phyloP scores from a whole-genome alignment of 2,329 filamentous ascomycete genomes.

The Curvularia lunata region DNA sequence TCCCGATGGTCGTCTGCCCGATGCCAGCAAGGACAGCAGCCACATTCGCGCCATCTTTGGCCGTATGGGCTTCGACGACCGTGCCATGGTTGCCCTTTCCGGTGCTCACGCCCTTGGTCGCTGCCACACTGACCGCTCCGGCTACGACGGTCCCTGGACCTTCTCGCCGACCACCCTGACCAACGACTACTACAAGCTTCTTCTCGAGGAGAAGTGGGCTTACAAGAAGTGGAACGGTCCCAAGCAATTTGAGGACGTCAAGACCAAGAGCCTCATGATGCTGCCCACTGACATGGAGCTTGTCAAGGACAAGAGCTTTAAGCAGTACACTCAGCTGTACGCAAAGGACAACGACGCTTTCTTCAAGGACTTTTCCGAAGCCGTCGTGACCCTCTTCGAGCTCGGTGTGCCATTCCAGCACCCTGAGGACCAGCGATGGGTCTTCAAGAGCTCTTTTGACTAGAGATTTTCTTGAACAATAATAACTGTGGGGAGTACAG shows the following conservation, averaged over 20 bases:
- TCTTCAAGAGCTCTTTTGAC: constrained; percentile 55
- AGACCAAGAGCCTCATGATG: constrained; percentile 93
- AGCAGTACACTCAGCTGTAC: constrained; percentile 80
- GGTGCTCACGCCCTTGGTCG: constrained; percentile 83
- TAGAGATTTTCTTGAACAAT: constrained; percentile 20
- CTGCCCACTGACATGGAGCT: constrained; percentile 89
- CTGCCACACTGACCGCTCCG: constrained; percentile 87
- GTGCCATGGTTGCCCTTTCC: constrained; percentile 91
- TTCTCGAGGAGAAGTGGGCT: constrained; percentile 91
- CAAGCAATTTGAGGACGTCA: constrained; percentile 87
- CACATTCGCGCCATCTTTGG: constrained; percentile 92
- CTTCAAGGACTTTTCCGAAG: constrained; percentile 89
- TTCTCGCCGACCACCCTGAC: constrained; percentile 81
- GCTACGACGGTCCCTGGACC: constrained; percentile 84
- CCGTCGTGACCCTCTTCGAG: constrained; percentile 84
- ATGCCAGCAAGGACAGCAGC: constrained; percentile 74
- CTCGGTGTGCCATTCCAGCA: constrained; percentile 86
- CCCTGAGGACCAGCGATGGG: constrained; percentile 53
- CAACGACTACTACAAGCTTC: constrained; percentile 91
- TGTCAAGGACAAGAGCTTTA: constrained; percentile 86
- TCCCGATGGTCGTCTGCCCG: constrained; percentile 88
- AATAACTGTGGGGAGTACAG: neutral
- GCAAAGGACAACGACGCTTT: constrained; percentile 89
- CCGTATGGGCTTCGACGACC: constrained; percentile 98
- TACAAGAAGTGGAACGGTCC: constrained; percentile 98